Percentiles rank a stretch among this genome's conserved stretches.
Conservation (phyloP, 768 basidiomycete genomes). For the Suillus plorans region DNA sequence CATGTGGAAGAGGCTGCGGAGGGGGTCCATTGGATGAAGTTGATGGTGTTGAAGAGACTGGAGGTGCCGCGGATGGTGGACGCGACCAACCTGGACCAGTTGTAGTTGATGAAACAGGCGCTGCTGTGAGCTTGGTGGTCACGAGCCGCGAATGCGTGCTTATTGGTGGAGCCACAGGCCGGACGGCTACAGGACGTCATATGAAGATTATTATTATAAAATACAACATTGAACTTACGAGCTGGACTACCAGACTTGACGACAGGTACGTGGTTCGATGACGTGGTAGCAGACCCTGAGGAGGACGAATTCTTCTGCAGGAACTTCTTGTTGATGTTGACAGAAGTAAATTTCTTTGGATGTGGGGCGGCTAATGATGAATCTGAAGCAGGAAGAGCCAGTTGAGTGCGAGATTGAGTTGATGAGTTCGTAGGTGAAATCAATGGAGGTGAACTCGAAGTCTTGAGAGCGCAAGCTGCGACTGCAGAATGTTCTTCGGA, state of each 20-base stretch:
- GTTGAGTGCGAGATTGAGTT: conserved; percentile 10
- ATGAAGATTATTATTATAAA: background rate
- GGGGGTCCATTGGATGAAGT: conserved; percentile 43
- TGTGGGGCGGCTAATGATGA: conserved; percentile 42
- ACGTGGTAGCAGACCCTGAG: conserved; percentile 45
- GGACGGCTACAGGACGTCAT: conserved; percentile 37
- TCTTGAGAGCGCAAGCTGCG: conserved; percentile 10
- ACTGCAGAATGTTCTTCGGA: conserved; percentile 20
- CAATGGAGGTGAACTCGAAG: conserved; percentile 11
- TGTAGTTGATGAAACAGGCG: conserved; percentile 53
- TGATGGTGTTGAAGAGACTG: conserved; percentile 51
- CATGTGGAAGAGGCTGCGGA: conserved; percentile 44
- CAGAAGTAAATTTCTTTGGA: conserved; percentile 83
- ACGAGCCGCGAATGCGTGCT: conserved; percentile 77
- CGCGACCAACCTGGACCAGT: conserved; percentile 76
- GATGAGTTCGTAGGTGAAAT: conserved; percentile 19
- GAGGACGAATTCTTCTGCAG: conserved; percentile 81
- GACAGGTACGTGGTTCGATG: conserved; percentile 39
- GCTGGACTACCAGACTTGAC: conserved; percentile 52
- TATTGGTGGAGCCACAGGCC: conserved; percentile 55
- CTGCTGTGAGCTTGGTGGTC: conserved; percentile 81
- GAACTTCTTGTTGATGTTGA: conserved; percentile 97
- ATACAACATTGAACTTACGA: conserved; percentile 40
- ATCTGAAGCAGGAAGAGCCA: conserved; percentile 11
- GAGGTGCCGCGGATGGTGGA: conserved; percentile 70